Conservation (phyloP, 257 asterid genomes). For the Lithospermum erythrorhizon region DNA sequence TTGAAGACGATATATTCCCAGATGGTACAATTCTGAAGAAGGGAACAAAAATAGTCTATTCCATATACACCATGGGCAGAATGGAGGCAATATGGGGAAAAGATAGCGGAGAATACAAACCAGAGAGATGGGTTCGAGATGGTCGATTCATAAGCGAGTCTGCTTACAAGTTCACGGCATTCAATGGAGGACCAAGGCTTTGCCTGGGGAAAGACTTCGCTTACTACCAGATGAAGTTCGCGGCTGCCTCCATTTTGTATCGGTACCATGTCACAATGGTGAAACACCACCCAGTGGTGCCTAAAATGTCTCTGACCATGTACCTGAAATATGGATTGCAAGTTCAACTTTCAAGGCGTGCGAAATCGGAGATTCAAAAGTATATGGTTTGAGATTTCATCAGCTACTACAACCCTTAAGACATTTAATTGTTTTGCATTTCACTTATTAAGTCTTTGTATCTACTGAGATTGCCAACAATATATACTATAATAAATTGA, state of each 20-base stretch:
- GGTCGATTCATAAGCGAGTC: conserved; percentile 76
- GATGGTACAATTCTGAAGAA: conserved; percentile 75
- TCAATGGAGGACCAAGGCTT: conserved; percentile 91
- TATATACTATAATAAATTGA: too few relatives aligned
- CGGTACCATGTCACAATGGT: conserved; percentile 48
- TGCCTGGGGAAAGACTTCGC: conserved; percentile 95
- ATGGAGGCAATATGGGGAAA: conserved; percentile 87
- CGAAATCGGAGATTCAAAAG: conserved; percentile 11
- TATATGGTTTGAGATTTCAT: background rate
- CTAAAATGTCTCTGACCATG: conserved; percentile 86
- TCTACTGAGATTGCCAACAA: too few relatives aligned
- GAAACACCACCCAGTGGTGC: conserved; percentile 47
- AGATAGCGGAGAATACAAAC: conserved; percentile 71
- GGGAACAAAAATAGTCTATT: conserved; percentile 86
- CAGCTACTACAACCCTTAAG: too few relatives aligned
- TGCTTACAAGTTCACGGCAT: conserved; percentile 88
- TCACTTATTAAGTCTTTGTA: too few relatives aligned
- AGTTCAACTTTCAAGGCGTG: conserved; percentile 47
- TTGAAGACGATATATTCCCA: conserved; percentile 74
- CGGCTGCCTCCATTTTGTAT: conserved; percentile 64
- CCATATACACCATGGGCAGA: conserved; percentile 89
- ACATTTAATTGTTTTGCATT: too few relatives aligned
- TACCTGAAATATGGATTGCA: conserved; percentile 79
- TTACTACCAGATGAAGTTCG: conserved; percentile 87
- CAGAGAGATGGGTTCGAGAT: conserved; percentile 87